These are phyloP conservation scores for Penicillium sp. DNA, from an alignment of 2,329 filamentous ascomycete species.

Conservation along the genomic window DNA sequence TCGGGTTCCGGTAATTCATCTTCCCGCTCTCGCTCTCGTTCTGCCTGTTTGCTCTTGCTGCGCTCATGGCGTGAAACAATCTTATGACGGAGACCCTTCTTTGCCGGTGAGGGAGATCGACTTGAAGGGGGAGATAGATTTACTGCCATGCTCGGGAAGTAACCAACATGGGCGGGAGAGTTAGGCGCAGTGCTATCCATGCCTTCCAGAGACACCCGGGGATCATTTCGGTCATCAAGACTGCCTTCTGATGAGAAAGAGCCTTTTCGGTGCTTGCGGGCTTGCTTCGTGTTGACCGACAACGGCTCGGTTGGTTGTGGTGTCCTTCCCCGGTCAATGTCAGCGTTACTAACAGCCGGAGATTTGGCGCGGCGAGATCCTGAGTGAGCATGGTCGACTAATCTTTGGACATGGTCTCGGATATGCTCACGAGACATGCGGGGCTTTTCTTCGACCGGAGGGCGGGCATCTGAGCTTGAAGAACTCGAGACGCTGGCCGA, in stretches of 20 bases:
- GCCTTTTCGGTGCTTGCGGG: slow-evolving; percentile 49
- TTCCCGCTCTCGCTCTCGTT: slow-evolving; percentile 25
- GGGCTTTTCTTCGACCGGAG: slow-evolving; percentile 10
- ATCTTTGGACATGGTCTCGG: slow-evolving; percentile 8
- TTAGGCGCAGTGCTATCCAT: slow-evolving; percentile 46
- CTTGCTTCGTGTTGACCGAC: slow-evolving; percentile 7
- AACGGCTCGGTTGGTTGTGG: slow-evolving; percentile 3
- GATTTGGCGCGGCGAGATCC: slow-evolving; percentile 12
- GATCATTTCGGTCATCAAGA: slow-evolving; percentile 30
- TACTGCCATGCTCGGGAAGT: slow-evolving; percentile 59
- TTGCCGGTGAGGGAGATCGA: slow-evolving; percentile 61
- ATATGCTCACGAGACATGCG: slow-evolving; percentile 6
- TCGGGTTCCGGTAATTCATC: slow-evolving; percentile 23
- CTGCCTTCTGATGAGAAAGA: slow-evolving; percentile 56
- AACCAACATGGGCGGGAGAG: slow-evolving; percentile 39
- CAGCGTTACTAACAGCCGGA: background rate
- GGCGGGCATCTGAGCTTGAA: slow-evolving; percentile 47
- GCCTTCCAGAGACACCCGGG: slow-evolving; percentile 43
- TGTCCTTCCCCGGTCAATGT: slow-evolving; percentile 4
- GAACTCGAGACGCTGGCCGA: slow-evolving; percentile 57
- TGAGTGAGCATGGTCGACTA: slow-evolving; percentile 4
- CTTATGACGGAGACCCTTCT: slow-evolving; percentile 52
- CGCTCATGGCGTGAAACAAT: slow-evolving; percentile 41
- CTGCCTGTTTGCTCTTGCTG: slow-evolving; percentile 38
- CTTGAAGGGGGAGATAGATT: slow-evolving; percentile 64